These are phyloP conservation scores for Laetiporus sulphureus DNA, from an alignment of 1,284 basidiomycete species.

Conservation along the genomic window DNA sequence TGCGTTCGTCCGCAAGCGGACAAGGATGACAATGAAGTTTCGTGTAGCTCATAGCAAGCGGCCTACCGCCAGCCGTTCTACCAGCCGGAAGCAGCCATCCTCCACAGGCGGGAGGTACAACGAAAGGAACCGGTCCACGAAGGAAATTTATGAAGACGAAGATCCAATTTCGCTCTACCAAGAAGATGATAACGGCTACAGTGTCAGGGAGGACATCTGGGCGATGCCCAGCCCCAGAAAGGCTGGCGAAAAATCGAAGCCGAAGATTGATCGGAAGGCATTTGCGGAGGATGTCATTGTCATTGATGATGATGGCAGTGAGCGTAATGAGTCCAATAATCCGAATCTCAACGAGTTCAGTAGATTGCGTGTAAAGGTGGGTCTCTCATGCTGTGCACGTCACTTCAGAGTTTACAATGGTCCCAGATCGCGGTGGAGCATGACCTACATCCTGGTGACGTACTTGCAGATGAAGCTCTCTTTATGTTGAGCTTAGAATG, in stretches of 20 bases:
- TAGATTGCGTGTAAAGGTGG: neutral
- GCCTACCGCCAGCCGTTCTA: neutral
- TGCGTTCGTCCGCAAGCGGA: conserved; percentile 1
- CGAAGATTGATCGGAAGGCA: neutral
- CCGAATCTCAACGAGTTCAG: neutral
- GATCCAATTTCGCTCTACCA: neutral
- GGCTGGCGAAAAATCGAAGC: neutral
- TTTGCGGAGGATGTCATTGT: neutral
- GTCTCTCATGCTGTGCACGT: neutral
- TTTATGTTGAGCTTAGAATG: conserved; percentile 10
- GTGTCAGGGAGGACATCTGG: conserved; percentile 1
- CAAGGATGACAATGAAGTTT: conserved; percentile 2
- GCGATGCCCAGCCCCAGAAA: conserved; percentile 11
- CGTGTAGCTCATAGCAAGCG: neutral
- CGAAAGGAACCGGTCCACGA: neutral
- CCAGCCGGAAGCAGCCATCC: neutral
- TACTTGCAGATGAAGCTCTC: conserved; percentile 12
- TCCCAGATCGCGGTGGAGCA: conserved; percentile 1
- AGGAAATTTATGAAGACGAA: neutral
- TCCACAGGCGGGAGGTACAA: neutral
- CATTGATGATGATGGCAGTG: neutral
- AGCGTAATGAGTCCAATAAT: neutral
- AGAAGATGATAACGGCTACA: conserved; percentile 2
- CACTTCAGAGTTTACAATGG: neutral
- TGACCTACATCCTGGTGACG: conserved; percentile 1